Evolutionary conservation across 73 alveolate species (phyloP).

Genomic region (Diophrys appendiculata): DNA sequence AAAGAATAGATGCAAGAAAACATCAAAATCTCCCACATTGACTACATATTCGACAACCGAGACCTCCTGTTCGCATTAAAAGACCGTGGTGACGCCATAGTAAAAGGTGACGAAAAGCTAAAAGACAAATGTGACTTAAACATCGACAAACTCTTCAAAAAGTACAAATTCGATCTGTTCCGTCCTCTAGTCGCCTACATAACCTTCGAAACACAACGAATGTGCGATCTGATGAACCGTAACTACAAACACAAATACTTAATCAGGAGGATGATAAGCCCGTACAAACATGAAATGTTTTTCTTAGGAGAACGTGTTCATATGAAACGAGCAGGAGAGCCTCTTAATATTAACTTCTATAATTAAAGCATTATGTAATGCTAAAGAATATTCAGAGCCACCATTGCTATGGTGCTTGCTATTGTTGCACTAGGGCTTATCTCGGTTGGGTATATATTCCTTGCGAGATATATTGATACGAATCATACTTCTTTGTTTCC

Average conservation of each 20-base stretch:
- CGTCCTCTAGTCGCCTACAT: background rate
- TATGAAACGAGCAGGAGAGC: slow-evolving; percentile 38
- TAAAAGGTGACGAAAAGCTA: background rate
- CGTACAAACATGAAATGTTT: background rate
- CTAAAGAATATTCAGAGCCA: background rate
- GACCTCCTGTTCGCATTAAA: background rate
- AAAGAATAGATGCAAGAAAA: background rate
- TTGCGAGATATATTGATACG: background rate
- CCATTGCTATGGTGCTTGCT: background rate
- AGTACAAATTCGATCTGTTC: background rate
- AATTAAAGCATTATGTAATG: background rate
- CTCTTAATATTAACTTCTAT: slow-evolving; percentile 48
- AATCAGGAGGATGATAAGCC: background rate
- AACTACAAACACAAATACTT: background rate
- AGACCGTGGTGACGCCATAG: background rate
- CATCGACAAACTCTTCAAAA: no score
- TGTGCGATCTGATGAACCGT: background rate
- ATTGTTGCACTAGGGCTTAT: background rate
- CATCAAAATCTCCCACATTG: background rate
- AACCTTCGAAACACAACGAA: background rate
- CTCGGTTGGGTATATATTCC: background rate
- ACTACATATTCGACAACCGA: background rate
- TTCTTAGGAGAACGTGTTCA: background rate
- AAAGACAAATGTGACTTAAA: background rate
- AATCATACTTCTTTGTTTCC: background rate